Conservation (phyloP, 495 filamentous ascomycete genomes). For the Penicillium silybi region DNA sequence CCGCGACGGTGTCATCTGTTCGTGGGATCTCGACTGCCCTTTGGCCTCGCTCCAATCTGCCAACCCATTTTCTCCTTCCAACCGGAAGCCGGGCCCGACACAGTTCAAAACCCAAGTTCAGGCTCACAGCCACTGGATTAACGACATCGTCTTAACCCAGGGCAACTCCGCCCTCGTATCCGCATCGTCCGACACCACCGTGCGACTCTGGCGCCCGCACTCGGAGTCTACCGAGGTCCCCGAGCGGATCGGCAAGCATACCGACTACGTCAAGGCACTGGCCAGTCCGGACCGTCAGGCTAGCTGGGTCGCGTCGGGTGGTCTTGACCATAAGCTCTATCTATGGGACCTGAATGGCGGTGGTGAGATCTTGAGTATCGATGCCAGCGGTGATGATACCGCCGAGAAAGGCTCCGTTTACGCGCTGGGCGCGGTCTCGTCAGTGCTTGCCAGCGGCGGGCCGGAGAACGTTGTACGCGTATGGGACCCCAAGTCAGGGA, state of each 20-base stretch:
- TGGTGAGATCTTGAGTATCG: conserved; percentile 80
- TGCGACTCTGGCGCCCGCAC: conserved; percentile 91
- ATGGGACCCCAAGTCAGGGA: conserved; percentile 89
- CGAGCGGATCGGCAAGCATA: conserved; percentile 84
- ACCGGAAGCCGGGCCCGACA: conserved; percentile 41
- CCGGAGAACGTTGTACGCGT: conserved; percentile 90
- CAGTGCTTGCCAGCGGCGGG: conserved; percentile 84
- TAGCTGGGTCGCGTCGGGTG: conserved; percentile 94
- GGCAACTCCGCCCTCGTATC: conserved; percentile 83
- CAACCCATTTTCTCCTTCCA: conserved; percentile 29
- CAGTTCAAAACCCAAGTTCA: conserved; percentile 88
- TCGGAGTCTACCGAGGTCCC: conserved; percentile 63
- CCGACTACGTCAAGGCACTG: conserved; percentile 93
- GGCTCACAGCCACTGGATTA: conserved; percentile 98
- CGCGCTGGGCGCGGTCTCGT: conserved; percentile 69
- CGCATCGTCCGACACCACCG: conserved; percentile 90
- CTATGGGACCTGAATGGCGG: conserved; percentile 90
- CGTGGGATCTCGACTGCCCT: conserved; percentile 76
- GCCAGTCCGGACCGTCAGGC: conserved; percentile 68
- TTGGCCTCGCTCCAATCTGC: conserved; percentile 32
- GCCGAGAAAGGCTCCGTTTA: conserved; percentile 94
- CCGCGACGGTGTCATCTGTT: conserved; percentile 91
- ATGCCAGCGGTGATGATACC: conserved; percentile 72
- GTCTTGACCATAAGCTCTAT: conserved; percentile 85
- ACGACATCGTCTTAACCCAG: conserved; percentile 85